Evolutionary conservation across 1,284 basidiomycete species (phyloP).

Genomic region (Trichosporon faecale): DNA sequence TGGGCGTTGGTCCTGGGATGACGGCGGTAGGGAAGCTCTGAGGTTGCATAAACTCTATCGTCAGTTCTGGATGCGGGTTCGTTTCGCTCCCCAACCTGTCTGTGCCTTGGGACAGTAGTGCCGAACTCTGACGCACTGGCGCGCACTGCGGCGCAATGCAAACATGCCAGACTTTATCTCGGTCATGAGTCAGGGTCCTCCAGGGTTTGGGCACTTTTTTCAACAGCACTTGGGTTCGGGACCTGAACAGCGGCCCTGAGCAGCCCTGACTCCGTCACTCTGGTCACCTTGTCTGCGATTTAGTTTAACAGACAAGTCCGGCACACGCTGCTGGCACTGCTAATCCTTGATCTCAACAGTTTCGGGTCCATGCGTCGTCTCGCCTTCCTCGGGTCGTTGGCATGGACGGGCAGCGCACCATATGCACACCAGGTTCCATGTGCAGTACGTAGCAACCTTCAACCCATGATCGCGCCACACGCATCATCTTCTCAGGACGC

Average conservation of each 20-base stretch:
- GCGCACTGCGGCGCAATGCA: background rate
- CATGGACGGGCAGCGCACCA: background rate
- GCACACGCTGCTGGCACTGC: background rate
- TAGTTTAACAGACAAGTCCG: background rate
- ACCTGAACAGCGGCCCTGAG: background rate
- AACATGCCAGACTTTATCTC: slow-evolving; percentile 3
- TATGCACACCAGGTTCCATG: too few relatives aligned
- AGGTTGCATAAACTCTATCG: slow-evolving; percentile 9
- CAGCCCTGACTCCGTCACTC: background rate
- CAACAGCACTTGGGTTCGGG: slow-evolving; percentile 3
- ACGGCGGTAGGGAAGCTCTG: background rate
- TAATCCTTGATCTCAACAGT: background rate
- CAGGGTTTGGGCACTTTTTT: slow-evolving; percentile 11
- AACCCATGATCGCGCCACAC: background rate
- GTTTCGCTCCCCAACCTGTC: background rate
- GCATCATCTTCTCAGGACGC: background rate
- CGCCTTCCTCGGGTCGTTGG: background rate
- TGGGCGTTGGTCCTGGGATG: background rate
- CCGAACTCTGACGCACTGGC: background rate
- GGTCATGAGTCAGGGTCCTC: background rate
- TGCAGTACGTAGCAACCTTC: background rate
- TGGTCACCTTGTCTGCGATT: background rate
- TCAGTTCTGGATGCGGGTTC: background rate
- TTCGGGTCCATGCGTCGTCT: background rate
- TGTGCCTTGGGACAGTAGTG: background rate